Evolutionary conservation across 1,284 basidiomycete genomes (phyloP).

Genomic region (Rhizopogon hawkerae): DNA sequence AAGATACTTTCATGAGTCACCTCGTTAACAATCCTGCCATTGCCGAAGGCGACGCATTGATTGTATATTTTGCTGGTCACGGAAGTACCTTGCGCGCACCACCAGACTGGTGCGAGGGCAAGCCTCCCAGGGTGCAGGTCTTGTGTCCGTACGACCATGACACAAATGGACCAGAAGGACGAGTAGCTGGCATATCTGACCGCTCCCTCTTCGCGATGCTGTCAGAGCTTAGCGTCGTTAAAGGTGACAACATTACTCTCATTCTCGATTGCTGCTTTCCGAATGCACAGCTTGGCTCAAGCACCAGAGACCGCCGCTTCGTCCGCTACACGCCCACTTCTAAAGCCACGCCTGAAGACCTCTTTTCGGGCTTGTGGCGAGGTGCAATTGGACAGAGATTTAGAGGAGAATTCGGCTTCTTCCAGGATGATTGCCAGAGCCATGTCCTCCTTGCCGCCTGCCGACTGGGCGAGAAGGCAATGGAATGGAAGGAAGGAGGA

Average conservation of each 20-base stretch:
- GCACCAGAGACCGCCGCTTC: slow-evolving; percentile 34
- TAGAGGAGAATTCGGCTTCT: slow-evolving; percentile 38
- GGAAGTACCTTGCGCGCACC: slow-evolving; percentile 49
- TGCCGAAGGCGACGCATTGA: slow-evolving; percentile 49
- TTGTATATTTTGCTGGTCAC: slow-evolving; percentile 64
- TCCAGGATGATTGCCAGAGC: slow-evolving; percentile 31
- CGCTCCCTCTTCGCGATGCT: slow-evolving; percentile 54
- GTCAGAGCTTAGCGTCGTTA: slow-evolving; percentile 40
- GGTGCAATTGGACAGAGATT: slow-evolving; percentile 34
- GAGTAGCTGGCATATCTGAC: slow-evolving; percentile 56
- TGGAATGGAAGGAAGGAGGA: slow-evolving; percentile 53
- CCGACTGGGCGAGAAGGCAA: slow-evolving; percentile 40
- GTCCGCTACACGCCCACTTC: slow-evolving; percentile 48
- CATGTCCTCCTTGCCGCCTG: slow-evolving; percentile 53
- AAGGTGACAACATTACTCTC: slow-evolving; percentile 61
- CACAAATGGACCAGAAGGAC: slow-evolving; percentile 35
- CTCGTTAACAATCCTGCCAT: slow-evolving; percentile 52
- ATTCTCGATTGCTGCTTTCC: slow-evolving; percentile 60
- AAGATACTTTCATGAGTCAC: slow-evolving; percentile 49
- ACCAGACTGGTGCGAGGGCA: slow-evolving; percentile 43
- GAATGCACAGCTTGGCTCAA: slow-evolving; percentile 31
- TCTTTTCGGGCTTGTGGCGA: slow-evolving; percentile 46
- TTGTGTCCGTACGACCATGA: slow-evolving; percentile 59
- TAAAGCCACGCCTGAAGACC: slow-evolving; percentile 43
- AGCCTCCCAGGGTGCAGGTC: slow-evolving; percentile 41